phyloP scores from a whole-genome alignment of 2,329 filamentous ascomycete species.

The Fusarium brachygibbosum region DNA sequence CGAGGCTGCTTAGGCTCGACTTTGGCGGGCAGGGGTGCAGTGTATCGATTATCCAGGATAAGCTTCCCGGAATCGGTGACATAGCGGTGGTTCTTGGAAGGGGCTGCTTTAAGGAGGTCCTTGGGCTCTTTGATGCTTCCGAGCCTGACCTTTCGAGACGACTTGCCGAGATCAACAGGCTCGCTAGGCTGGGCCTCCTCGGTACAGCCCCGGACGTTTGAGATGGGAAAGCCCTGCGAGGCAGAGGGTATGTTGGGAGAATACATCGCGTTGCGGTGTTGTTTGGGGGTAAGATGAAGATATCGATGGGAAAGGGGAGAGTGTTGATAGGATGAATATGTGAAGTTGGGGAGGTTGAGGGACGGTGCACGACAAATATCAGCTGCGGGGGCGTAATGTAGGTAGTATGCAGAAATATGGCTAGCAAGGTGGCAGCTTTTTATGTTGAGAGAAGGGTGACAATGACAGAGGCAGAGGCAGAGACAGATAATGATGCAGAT shows the following conservation, averaged over 20 bases:
- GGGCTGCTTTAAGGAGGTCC: slow-evolving; percentile 29
- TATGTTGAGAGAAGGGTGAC: slow-evolving; percentile 7
- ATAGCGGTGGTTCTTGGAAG: slow-evolving; percentile 27
- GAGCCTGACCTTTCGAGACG: slow-evolving; percentile 24
- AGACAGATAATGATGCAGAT: slow-evolving; percentile 5
- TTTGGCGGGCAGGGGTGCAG: slow-evolving; percentile 15
- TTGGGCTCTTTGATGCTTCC: slow-evolving; percentile 17
- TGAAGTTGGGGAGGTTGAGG: slow-evolving; percentile 1
- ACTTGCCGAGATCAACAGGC: background rate
- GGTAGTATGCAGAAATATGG: slow-evolving; percentile 20
- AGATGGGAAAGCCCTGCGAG: slow-evolving; percentile 15
- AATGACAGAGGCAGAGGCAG: no score
- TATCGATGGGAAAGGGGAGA: background rate
- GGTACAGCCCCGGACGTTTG: slow-evolving; percentile 21
- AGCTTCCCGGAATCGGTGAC: slow-evolving; percentile 23
- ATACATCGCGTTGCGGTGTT: slow-evolving; percentile 18
- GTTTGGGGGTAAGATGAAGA: background rate
- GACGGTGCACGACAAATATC: slow-evolving; percentile 9
- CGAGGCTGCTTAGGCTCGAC: slow-evolving; percentile 25
- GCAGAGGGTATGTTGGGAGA: slow-evolving; percentile 6
- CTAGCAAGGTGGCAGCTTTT: slow-evolving; percentile 15
- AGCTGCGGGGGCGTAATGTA: slow-evolving; percentile 7
- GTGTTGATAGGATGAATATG: slow-evolving; percentile 4
- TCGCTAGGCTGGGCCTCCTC: slow-evolving; percentile 8
- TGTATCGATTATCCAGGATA: slow-evolving; percentile 28